phyloP scores from a whole-genome alignment of 2,329 filamentous ascomycete species.

The Cytospora leucostoma region DNA sequence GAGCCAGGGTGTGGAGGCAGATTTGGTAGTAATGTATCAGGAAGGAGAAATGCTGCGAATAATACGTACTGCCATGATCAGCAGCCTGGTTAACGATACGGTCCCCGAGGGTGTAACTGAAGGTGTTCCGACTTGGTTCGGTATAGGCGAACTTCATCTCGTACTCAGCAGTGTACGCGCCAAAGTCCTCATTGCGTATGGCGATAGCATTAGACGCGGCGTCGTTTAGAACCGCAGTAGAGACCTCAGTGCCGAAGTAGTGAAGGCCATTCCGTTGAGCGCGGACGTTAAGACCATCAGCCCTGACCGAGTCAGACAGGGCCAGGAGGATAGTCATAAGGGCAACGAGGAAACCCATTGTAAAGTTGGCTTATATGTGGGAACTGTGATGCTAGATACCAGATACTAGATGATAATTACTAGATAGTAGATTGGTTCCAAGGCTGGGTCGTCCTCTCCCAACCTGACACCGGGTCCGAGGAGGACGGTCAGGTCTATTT shows the following conservation, averaged over 20 bases:
- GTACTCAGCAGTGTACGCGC: slow-evolving; percentile 63
- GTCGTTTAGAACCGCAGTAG: slow-evolving; percentile 56
- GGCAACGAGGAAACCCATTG: slow-evolving; percentile 4
- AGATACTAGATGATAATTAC: no score
- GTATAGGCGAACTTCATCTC: slow-evolving; percentile 61
- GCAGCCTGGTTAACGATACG: slow-evolving; percentile 35
- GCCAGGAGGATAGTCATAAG: neutral
- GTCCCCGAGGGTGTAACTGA: slow-evolving; percentile 59
- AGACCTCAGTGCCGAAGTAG: slow-evolving; percentile 65
- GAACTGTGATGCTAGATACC: neutral
- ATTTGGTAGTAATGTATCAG: no score
- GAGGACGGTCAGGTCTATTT: neutral
- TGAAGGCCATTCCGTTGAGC: slow-evolving; percentile 29
- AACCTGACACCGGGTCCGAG: neutral
- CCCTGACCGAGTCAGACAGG: neutral
- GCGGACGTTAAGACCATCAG: slow-evolving; percentile 21
- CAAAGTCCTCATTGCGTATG: slow-evolving; percentile 56
- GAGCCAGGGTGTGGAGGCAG: no score
- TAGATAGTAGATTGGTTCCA: neutral
- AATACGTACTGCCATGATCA: neutral
- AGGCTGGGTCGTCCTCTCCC: neutral
- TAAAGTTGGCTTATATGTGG: neutral
- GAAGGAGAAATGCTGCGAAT: no score
- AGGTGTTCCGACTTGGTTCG: slow-evolving; percentile 57
- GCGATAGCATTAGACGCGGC: slow-evolving; percentile 54